Evolutionary conservation across 371 early-diverging fungal species (phyloP).

Genomic region (Batkoa obscura): DNA sequence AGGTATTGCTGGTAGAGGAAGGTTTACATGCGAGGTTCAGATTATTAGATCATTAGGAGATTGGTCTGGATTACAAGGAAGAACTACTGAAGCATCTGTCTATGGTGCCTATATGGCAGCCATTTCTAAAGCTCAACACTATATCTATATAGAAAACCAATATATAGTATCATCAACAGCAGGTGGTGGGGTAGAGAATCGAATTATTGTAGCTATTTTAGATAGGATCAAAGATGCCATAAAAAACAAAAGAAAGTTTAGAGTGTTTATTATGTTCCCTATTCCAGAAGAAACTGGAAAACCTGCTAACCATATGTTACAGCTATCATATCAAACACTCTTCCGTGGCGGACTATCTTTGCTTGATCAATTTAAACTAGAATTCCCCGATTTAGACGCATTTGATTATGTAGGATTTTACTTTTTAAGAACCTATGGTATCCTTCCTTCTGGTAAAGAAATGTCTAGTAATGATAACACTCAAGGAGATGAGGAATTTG

Average conservation of each 20-base stretch:
- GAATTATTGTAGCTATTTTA: slow-evolving; percentile 32
- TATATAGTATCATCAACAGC: slow-evolving; percentile 47
- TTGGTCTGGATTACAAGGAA: slow-evolving; percentile 32
- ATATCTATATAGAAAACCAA: slow-evolving; percentile 86
- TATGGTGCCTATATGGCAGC: slow-evolving; percentile 55
- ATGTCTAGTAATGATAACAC: not conserved
- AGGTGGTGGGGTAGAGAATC: slow-evolving; percentile 44
- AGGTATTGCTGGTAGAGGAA: slow-evolving; percentile 29
- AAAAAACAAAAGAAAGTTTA: slow-evolving; percentile 39
- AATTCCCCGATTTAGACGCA: not conserved
- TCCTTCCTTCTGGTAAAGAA: not conserved
- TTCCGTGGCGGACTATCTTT: slow-evolving; percentile 54
- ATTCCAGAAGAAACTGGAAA: slow-evolving; percentile 50
- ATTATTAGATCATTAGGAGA: slow-evolving; percentile 35
- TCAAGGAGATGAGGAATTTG: slow-evolving; percentile 11
- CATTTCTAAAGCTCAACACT: slow-evolving; percentile 55
- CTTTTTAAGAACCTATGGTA: not conserved
- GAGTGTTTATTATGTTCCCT: slow-evolving; percentile 71
- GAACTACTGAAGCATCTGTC: slow-evolving; percentile 50
- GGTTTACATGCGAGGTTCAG: slow-evolving; percentile 39
- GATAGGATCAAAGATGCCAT: slow-evolving; percentile 59
- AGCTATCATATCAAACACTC: slow-evolving; percentile 60
- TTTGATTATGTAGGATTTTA: slow-evolving; percentile 4
- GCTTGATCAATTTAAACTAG: slow-evolving; percentile 21
- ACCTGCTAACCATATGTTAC: slow-evolving; percentile 55